Percentiles rank a stretch among this genome's conserved stretches.
These are phyloP conservation scores for Termitomyces sp. DNA, from an alignment of 768 basidiomycete species.

Conservation along the genomic window DNA sequence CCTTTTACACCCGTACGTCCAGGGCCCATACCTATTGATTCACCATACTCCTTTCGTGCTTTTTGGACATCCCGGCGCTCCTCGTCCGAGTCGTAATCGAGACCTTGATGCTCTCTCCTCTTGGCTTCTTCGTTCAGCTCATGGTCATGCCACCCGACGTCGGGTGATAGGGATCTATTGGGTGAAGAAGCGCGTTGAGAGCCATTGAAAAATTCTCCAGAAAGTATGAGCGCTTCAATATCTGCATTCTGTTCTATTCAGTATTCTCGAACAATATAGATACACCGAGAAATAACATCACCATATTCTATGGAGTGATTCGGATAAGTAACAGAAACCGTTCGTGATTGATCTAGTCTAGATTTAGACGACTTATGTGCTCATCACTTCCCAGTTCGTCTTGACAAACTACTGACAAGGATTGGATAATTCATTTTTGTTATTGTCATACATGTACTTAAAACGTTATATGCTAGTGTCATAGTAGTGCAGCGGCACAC, in stretches of 20 bases:
- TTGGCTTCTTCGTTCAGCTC: conserved; percentile 33
- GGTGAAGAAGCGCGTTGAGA: conserved; percentile 56
- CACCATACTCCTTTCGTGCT: conserved; percentile 27
- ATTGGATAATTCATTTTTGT: neutral
- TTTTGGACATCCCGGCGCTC: conserved; percentile 29
- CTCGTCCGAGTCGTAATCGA: conserved; percentile 40
- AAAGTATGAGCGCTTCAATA: conserved; percentile 29
- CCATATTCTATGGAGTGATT: conserved; percentile 3
- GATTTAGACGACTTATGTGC: conserved; percentile 1
- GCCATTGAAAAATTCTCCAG: conserved; percentile 68
- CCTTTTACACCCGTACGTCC: conserved; percentile 88
- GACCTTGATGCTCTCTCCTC: conserved; percentile 26
- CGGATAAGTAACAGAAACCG: neutral
- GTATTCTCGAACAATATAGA: neutral
- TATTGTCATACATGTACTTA: too few species aligned
- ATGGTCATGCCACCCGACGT: conserved; percentile 52
- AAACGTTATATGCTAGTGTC: neutral
- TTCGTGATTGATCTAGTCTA: conserved; percentile 1
- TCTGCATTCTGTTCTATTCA: conserved; percentile 17
- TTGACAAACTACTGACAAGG: neutral
- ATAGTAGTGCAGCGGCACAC: neutral
- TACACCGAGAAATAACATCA: neutral
- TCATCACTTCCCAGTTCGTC: neutral
- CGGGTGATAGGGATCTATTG: conserved; percentile 54
- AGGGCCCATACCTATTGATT: conserved; percentile 80